Evolutionary conservation across 2,329 filamentous ascomycete genomes (phyloP).

Genomic region (Ascochyta rabiei): DNA sequence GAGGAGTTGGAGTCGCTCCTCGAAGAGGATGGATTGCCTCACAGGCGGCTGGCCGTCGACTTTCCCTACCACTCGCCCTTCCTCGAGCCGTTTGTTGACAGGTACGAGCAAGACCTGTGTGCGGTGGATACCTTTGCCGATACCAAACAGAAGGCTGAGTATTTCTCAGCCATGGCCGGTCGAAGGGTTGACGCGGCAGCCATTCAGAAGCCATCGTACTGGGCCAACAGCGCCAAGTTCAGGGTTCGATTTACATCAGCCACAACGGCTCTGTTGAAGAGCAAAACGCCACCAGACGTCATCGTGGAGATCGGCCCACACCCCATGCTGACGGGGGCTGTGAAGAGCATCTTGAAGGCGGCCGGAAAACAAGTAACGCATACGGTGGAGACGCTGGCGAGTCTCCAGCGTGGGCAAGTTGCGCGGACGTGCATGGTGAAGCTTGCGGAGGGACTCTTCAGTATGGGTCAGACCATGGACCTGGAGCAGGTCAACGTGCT

Average conservation of each 20-base stretch:
- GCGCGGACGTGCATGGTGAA: background rate
- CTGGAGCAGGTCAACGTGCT: background rate
- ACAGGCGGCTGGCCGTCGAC: conserved; percentile 48
- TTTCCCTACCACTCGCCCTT: conserved; percentile 48
- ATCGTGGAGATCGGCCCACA: background rate
- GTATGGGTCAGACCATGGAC: background rate
- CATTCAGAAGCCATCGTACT: background rate
- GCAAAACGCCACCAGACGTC: background rate
- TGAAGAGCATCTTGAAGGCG: background rate
- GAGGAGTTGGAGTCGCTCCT: background rate
- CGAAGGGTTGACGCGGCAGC: background rate
- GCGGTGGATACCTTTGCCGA: background rate
- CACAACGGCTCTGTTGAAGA: background rate
- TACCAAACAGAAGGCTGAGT: background rate
- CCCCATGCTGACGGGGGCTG: background rate
- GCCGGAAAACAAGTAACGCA: background rate
- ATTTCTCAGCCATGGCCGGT: background rate
- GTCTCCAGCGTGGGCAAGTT: background rate
- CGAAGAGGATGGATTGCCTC: conserved; percentile 46
- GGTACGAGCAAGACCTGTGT: conserved; percentile 1
- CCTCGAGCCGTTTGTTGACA: conserved; percentile 1
- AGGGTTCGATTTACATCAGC: background rate
- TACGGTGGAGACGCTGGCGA: background rate
- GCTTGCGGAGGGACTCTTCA: background rate
- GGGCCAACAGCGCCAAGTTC: background rate